Base-by-base conservation (phyloP, 352 stramenopile species). In the Phytopythium helicoides region DNA sequence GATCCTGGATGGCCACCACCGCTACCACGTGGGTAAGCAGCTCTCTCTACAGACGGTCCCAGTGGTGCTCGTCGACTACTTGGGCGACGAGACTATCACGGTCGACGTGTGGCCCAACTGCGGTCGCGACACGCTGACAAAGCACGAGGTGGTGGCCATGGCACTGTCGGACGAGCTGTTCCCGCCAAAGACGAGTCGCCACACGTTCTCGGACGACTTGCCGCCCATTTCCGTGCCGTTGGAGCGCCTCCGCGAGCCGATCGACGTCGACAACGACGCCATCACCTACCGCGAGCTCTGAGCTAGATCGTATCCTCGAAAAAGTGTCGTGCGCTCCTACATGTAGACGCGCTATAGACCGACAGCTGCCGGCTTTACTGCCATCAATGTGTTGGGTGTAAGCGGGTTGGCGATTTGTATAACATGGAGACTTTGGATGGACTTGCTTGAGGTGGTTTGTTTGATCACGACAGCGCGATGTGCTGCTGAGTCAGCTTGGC, bases 71-170 rank as follows among this genome's bases (percentile, higher is more conserved):
- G 85, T 94, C 9, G 69, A 92, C 48, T 94, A 94, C 54, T 41
- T 94, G n/a, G 78, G 75, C 25, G 82, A 94, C 46, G 82, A 90
- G 3, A 73, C 74, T 19, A 92, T 94, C 47, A 89, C 82, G 14
- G 85, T 94, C 10, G 85, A 94, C 31, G 85, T 94, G 7, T 94
- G 85, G 85, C 85, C 85, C 1, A 81, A 90, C 52, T 92, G 85
- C 46, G 85, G 85, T 42, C 81, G 80, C 33, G 85, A 94, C 57
- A 76, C 60, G 28, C 72, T 94, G 19, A 89, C 85, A 16, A 94
- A 94, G 64, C 61, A 83, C 41, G 73, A 94, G 42, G 85, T 94
- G 48, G 86, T 94, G 45, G 71, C 72, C 4, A 92, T 94, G 81
- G 79, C 85, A 40, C 75, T 94, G 18, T 94, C 85, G 46, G 73